A percentile compares a stretch with the other conserved stretches of the same genome.
Evolutionary conservation across 805 yeast species (phyloP).

Genomic region (Peterozyma xylosa): DNA sequence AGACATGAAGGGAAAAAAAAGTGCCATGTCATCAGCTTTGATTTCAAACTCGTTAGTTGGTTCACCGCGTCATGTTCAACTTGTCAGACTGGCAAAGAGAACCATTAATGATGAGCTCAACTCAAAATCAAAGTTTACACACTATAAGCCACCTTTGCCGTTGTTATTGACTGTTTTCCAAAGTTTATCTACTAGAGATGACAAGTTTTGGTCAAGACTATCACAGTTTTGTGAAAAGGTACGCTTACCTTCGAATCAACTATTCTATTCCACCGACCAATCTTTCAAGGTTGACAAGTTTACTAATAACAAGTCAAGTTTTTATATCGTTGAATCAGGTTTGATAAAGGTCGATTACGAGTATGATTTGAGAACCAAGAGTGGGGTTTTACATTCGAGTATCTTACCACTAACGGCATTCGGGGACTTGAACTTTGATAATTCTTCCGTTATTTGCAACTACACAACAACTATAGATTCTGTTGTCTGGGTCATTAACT

Average conservation of each 20-base stretch:
- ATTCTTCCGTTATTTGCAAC: constrained; percentile 31
- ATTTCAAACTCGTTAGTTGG: constrained; percentile 20
- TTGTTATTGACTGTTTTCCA: constrained; percentile 58
- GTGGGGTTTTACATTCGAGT: constrained; percentile 19
- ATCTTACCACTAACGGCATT: constrained; percentile 70
- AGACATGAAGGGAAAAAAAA: neutral
- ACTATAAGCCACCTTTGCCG: constrained; percentile 42
- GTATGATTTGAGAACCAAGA: constrained; percentile 27
- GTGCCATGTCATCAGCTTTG: constrained; percentile 1
- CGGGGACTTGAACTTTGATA: constrained; percentile 46
- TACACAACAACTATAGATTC: constrained; percentile 42
- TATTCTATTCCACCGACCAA: constrained; percentile 33
- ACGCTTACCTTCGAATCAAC: constrained; percentile 34
- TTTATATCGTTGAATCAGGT: constrained; percentile 48
- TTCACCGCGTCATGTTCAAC: constrained; percentile 47
- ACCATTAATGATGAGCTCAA: constrained; percentile 32
- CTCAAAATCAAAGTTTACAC: constrained; percentile 4
- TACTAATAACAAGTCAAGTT: constrained; percentile 33
- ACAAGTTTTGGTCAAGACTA: constrained; percentile 58
- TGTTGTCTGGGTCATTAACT: constrained; percentile 61
- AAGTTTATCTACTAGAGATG: constrained; percentile 43
- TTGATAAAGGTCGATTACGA: constrained; percentile 38
- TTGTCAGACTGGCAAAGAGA: constrained; percentile 43
- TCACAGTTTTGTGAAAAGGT: constrained; percentile 48
- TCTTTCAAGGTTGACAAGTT: constrained; percentile 10